Conservation (phyloP, 129 eudicot genomes). For the Cynara cardunculus region DNA sequence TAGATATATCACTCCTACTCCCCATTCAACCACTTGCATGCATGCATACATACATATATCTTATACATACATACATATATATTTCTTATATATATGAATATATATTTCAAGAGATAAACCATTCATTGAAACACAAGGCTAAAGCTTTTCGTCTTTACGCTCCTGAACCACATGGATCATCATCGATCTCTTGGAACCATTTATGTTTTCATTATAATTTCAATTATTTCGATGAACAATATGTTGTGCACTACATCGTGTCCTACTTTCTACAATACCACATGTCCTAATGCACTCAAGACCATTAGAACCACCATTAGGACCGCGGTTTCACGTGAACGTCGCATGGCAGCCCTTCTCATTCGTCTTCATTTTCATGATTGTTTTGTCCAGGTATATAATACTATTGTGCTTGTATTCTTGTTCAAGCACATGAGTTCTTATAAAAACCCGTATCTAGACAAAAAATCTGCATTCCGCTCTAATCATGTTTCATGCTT, state of each 20-base stretch:
- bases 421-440: not conserved
- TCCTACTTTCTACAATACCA: constrained; percentile 22
- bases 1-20: not conserved
- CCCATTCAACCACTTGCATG: not conserved
- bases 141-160: not conserved
- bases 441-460: not conserved
- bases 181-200: constrained; percentile 2
- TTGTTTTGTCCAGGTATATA: constrained; percentile 26
- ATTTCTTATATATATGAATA: not conserved
- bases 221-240: constrained; percentile 16
- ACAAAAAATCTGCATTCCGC: not conserved
- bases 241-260: constrained; percentile 35
- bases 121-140: not conserved
- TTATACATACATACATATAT: not conserved
- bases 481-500: not conserved
- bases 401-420: not conserved
- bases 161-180: constrained; percentile 11
- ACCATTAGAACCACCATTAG: constrained; percentile 26
- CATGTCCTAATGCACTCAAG: constrained; percentile 25
- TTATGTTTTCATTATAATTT: constrained; percentile 7
- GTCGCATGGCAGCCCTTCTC: constrained; percentile 32
- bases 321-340: constrained; percentile 23
- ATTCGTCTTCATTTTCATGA: constrained; percentile 33
- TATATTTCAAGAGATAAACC: not conserved
- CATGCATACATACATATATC: no score